Base-by-base conservation (phyloP, 2,329 filamentous ascomycete species). In the Colletotrichum sp. region DNA sequence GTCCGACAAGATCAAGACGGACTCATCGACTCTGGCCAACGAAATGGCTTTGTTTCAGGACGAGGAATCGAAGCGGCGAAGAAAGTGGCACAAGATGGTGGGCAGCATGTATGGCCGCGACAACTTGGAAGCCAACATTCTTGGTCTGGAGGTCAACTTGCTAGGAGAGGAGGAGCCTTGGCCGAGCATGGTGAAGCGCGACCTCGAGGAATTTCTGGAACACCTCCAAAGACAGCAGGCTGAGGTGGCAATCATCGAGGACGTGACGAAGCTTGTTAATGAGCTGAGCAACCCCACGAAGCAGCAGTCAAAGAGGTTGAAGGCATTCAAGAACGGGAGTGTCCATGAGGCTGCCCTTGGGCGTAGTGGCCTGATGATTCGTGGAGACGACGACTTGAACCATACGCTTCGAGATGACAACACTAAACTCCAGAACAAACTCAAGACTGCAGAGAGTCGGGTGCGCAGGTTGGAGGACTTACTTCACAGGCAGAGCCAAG, bases 271-370 rank as follows among this genome's bases (percentile, higher is more conserved):
- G 81, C 91, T 96, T 21, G 90, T 98, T 75, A 92, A 93, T 76
- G 96, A 98, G 70, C 88, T 99, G 16, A 93, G 93, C 82, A 92
- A 91, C 72, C 96, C 96, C 4, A 97, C 95, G 1, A 95, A 94
- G 80, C 95, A 97, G 82, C 96, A 98, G 82, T 92, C 93, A 76
- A 96, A 95, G 84, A 92, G 95, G 73, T 92, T 97, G 8, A 98
- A 96, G 83, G 96, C 95, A 7, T 99, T 99, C 88, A 98, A 98
- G 82, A 97, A 98, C 82, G 97, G 97, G 18, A 99, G 97, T 82
- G 91, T 99, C 48, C 96, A 98, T 80, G 97, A 99, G 82, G 93
- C 94, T n/a, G 92, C 92, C 4, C 90, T 98, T 77, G 95, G 95
- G n/a, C 92, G 94, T 80, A 98, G 95, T 78, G 96, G 95, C 2